Base-by-base conservation (phyloP, 1,139 yeast genomes). In the Saccharomycopsis phalli region DNA sequence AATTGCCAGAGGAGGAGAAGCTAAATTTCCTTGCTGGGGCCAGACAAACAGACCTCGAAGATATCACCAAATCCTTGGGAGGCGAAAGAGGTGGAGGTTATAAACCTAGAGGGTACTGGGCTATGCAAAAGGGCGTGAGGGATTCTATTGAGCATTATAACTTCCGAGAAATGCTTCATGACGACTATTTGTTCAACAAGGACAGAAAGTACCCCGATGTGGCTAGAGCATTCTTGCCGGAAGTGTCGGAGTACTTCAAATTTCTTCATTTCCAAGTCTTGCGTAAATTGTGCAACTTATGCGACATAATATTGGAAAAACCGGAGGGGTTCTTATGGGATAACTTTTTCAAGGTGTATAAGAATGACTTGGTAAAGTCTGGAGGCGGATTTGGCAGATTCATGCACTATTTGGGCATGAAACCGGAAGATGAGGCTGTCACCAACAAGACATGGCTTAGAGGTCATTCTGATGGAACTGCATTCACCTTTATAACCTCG, bases 391-490 rank as follows among this genome's bases (percentile, higher is more conserved):
- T 60, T 47, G 71, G 69, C 1, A 54, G 73, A 38, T 56, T 66
- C 36, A 63, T 68, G 66, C 47, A 61, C 43, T 68, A 68, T 47
- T 58, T 60, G 38, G 66, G 66, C 4, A 59, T 60, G 47, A 42
- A 43, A 11, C 56, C 54, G n/a, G 55, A 58, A n/a, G 58, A 57
- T 14, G 53, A 51, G 7, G 41, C 50, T 19, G 49, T 48, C 11
- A 61, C 64, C 16, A 51, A 50, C 14, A 57, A 59, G 18, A 68
- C 68, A 8, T 68, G 70, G 70, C 55, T 70, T 22, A 57, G 75
- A 43, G 76, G 76, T 1, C 76, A 70, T 46, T 65, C 72, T 11
- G 76, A 71, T 52, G 61, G 65, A 31, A 61, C 68, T 38, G 74
- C 67, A 1, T 64, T 70, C 43, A 63, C 75, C 0, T 69, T 70